Percentiles rank a stretch among this genome's conserved stretches.
These are phyloP conservation scores for Vinca minor DNA, from an alignment of 257 asterid genomes.

Conservation along the genomic window DNA sequence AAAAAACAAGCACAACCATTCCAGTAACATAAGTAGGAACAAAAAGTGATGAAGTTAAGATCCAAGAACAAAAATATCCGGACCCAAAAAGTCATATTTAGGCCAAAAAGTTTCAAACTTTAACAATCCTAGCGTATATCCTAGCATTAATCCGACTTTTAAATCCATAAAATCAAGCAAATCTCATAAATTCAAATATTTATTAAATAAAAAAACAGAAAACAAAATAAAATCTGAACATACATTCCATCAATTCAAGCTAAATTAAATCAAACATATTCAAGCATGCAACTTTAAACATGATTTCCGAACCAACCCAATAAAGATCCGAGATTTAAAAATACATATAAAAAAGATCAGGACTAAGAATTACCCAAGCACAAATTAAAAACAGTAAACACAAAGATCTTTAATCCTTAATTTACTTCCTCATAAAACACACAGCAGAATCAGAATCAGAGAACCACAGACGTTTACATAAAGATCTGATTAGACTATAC, in stretches of 20 bases:
- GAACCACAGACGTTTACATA: too few species aligned
- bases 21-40: too few species aligned
- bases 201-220: not conserved
- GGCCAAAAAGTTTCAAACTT: not conserved
- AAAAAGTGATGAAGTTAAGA: too few species aligned
- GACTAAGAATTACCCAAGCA: too few species aligned
- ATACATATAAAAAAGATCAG: too few species aligned
- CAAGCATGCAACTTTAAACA: conserved; percentile 8
- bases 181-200: too few species aligned
- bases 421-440: not conserved
- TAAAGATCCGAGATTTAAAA: conserved; percentile 17
- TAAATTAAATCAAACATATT: not conserved
- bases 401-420: conserved; percentile 3
- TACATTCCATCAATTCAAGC: conserved; percentile 4
- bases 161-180: not conserved
- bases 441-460: too few species aligned
- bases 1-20: too few species aligned
- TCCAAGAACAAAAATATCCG: not conserved
- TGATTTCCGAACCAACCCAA: not conserved
- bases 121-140: not conserved
- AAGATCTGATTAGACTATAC: too few species aligned
- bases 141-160: not conserved
- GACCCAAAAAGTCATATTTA: not conserved
- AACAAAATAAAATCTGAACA: not conserved
- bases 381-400: not conserved